Evolutionary conservation across 179 eudicot species (phyloP).

Genomic region (Drosera spatulata): DNA sequence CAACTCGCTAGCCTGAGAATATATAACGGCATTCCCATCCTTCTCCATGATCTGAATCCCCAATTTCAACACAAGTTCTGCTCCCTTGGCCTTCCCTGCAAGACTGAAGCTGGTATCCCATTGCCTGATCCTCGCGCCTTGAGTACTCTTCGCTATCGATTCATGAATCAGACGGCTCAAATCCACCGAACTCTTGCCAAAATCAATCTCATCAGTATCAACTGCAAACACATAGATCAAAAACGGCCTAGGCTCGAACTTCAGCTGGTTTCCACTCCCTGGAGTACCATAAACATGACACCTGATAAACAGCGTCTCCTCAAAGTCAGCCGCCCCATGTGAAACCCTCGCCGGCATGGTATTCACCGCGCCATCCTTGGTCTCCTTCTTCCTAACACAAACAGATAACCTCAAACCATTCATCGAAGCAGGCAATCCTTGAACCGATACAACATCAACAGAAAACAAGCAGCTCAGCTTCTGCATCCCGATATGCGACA

Average conservation of each 20-base stretch:
- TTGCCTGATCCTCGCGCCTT: slow-evolving; percentile 65
- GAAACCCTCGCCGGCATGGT: slow-evolving; percentile 96
- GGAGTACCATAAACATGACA: slow-evolving; percentile 70
- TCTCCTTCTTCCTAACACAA: slow-evolving; percentile 80
- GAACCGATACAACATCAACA: slow-evolving; percentile 81
- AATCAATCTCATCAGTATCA: slow-evolving; percentile 80
- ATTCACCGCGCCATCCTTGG: slow-evolving; percentile 75
- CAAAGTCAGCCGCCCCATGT: slow-evolving; percentile 91
- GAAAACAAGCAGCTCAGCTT: slow-evolving; percentile 82
- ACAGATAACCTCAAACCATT: slow-evolving; percentile 88
- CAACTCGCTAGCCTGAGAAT: slow-evolving; percentile 31
- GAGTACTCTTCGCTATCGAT: slow-evolving; percentile 51
- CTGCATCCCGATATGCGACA: slow-evolving; percentile 85
- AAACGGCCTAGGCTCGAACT: slow-evolving; percentile 79
- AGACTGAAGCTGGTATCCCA: slow-evolving; percentile 82
- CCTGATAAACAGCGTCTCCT: slow-evolving; percentile 76
- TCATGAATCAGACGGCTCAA: slow-evolving; percentile 69
- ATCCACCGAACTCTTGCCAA: slow-evolving; percentile 68
- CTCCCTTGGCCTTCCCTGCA: slow-evolving; percentile 85
- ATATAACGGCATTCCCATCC: slow-evolving; percentile 73
- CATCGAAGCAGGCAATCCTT: slow-evolving; percentile 78
- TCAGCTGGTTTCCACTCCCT: slow-evolving; percentile 28
- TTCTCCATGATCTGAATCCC: slow-evolving; percentile 96
- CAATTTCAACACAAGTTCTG: slow-evolving; percentile 68
- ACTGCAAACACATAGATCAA: slow-evolving; percentile 61